Evolutionary conservation across 139 green algal genomes (phyloP).

Genomic region (Choricystis sp.): DNA sequence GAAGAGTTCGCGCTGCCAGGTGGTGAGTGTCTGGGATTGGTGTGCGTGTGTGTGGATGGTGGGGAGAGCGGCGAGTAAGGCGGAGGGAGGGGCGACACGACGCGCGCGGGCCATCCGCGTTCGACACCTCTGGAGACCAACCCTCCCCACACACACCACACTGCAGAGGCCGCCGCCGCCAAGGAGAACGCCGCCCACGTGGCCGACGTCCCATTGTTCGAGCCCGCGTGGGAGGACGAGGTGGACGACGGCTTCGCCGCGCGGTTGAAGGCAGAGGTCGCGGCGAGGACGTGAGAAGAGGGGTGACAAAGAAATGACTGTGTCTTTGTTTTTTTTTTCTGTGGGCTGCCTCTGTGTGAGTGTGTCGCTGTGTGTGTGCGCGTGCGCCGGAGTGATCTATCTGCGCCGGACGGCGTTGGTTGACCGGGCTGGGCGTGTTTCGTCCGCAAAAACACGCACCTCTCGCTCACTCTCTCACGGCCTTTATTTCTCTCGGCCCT

Average conservation of each 20-base stretch:
- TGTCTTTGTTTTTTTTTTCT: no score
- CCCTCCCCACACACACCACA: background rate
- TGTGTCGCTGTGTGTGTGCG: no score
- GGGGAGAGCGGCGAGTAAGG: background rate
- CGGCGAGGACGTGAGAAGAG: background rate
- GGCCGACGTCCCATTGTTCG: background rate
- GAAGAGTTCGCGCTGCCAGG: background rate
- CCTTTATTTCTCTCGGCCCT: no score
- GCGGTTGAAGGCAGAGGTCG: background rate
- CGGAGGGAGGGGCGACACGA: no score
- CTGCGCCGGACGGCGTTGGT: no score
- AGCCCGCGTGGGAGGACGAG: background rate
- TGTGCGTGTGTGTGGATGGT: background rate
- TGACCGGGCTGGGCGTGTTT: no score
- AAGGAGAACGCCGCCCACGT: background rate
- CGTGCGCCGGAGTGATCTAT: no score
- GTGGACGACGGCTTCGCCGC: background rate
- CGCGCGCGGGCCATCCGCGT: background rate
- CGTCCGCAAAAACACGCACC: no score
- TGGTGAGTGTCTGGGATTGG: background rate
- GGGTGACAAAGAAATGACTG: no score
- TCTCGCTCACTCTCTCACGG: no score
- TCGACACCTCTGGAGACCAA: background rate
- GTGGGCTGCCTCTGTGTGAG: no score
- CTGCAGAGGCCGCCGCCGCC: background rate